A percentile compares a stretch with the other conserved stretches of the same genome.
These are phyloP conservation scores for Capsicum pubescens DNA, from an alignment of 257 asterid species.

Conservation along the genomic window DNA sequence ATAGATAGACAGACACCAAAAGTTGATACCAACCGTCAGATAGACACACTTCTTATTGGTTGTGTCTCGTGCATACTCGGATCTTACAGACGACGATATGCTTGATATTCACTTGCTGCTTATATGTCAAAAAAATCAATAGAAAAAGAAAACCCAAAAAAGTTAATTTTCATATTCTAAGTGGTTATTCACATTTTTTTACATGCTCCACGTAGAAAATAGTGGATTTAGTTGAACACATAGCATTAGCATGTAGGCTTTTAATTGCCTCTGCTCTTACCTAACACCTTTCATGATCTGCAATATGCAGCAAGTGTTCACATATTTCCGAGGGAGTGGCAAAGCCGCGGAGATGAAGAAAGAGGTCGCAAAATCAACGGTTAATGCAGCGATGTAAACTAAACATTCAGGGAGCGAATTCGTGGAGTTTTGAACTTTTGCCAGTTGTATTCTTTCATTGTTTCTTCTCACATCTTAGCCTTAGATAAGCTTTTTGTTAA, in stretches of 20 bases:
- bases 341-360: constrained; percentile 72
- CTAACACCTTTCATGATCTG: neutral
- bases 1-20: too few species aligned
- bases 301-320: constrained; percentile 68
- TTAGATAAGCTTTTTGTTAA: constrained; percentile 20
- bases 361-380: constrained; percentile 61
- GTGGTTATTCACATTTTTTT: neutral
- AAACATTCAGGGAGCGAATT: neutral
- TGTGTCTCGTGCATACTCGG: too few species aligned
- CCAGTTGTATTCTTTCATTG: constrained; percentile 28
- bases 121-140: too few species aligned
- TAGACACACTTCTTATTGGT: too few species aligned
- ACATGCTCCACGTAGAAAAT: neutral
- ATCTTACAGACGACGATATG: too few species aligned
- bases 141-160: too few species aligned
- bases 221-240: neutral
- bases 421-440: constrained; percentile 3
- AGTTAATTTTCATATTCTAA: neutral
- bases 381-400: constrained; percentile 60
- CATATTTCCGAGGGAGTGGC: constrained; percentile 80
- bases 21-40: too few species aligned
- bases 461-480: constrained; percentile 32
- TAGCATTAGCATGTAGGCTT: constrained; percentile 3
- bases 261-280: neutral
- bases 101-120: too few species aligned